phyloP scores from a whole-genome alignment of 805 yeast species.

The Wickerhamiella dianesei region DNA sequence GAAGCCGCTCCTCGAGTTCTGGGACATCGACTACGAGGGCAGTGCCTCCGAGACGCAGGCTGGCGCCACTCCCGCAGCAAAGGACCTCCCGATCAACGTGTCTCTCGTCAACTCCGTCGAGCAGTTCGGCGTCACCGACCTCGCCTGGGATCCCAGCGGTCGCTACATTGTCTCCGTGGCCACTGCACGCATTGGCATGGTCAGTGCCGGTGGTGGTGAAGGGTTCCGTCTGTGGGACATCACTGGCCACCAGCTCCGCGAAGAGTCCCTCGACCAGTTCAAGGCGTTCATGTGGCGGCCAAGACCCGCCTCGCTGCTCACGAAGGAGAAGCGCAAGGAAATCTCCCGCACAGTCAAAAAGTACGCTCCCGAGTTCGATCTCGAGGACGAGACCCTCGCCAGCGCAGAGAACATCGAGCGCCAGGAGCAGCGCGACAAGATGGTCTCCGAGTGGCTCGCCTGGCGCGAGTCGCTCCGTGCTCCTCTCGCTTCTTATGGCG shows the following conservation, averaged over 20 bases:
- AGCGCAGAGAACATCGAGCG: conserved; percentile 82
- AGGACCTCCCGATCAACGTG: conserved; percentile 43
- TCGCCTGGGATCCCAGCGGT: conserved; percentile 94
- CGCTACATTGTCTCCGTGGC: conserved; percentile 82
- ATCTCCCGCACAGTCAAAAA: conserved; percentile 80
- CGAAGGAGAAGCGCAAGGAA: conserved; percentile 71
- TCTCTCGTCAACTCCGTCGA: conserved; percentile 50
- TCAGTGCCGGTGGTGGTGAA: conserved; percentile 41
- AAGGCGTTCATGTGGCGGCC: conserved; percentile 95
- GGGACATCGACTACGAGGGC: conserved; percentile 62
- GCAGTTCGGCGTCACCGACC: conserved; percentile 64
- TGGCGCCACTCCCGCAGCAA: conserved; percentile 21
- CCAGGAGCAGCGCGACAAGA: conserved; percentile 67
- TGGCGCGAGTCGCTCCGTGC: conserved; percentile 50
- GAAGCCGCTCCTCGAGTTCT: conserved; percentile 57
- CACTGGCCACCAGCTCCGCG: conserved; percentile 63
- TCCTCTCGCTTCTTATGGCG: conserved; percentile 26
- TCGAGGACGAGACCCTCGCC: conserved; percentile 90
- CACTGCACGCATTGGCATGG: conserved; percentile 23
- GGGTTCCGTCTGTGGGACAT: conserved; percentile 83
- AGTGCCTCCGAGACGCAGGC: conserved; percentile 11
- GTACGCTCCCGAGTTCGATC: conserved; percentile 87
- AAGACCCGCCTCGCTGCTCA: conserved; percentile 69
- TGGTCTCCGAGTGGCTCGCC: conserved; percentile 71
- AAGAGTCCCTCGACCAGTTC: conserved; percentile 69